phyloP scores from a whole-genome alignment of 1,284 basidiomycete genomes.

The Ceraceosorus guamensis region DNA sequence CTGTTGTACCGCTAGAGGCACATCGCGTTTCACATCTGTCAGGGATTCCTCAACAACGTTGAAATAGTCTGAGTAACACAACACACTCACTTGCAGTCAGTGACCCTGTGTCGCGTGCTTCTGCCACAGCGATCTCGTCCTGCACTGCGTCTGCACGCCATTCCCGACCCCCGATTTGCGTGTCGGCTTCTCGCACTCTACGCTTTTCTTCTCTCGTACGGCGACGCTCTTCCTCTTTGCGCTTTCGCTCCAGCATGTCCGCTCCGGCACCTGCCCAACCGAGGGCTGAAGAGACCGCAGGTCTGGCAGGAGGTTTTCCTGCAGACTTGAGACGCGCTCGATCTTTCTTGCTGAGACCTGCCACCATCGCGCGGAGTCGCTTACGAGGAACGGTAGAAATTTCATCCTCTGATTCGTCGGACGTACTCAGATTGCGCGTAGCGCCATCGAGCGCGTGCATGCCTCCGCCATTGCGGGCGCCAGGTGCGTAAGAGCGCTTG shows the following conservation, averaged over 20 bases:
- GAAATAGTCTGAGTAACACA: background rate
- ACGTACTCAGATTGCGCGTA: background rate
- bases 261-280: slow-evolving; percentile 46
- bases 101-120: slow-evolving; percentile 13
- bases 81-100: slow-evolving; percentile 7
- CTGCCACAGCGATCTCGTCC: slow-evolving; percentile 26
- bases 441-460: slow-evolving; percentile 10
- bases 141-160: slow-evolving; percentile 34
- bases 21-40: slow-evolving; percentile 3
- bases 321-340: slow-evolving; percentile 38
- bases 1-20: slow-evolving; percentile 32
- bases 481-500: background rate
- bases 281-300: background rate
- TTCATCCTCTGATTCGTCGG: background rate
- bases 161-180: slow-evolving; percentile 39
- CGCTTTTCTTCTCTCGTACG: slow-evolving; percentile 38
- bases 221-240: slow-evolving; percentile 46
- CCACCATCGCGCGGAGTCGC: slow-evolving; percentile 40
- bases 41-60: background rate
- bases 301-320: slow-evolving; percentile 17
- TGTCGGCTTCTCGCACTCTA: slow-evolving; percentile 37
- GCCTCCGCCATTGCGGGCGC: background rate
- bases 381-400: slow-evolving; percentile 18
- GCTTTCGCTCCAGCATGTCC: slow-evolving; percentile 46
- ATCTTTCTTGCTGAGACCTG: slow-evolving; percentile 35